Base-by-base conservation (phyloP, 2,329 filamentous ascomycete genomes). In the Falciphora oryzae region DNA sequence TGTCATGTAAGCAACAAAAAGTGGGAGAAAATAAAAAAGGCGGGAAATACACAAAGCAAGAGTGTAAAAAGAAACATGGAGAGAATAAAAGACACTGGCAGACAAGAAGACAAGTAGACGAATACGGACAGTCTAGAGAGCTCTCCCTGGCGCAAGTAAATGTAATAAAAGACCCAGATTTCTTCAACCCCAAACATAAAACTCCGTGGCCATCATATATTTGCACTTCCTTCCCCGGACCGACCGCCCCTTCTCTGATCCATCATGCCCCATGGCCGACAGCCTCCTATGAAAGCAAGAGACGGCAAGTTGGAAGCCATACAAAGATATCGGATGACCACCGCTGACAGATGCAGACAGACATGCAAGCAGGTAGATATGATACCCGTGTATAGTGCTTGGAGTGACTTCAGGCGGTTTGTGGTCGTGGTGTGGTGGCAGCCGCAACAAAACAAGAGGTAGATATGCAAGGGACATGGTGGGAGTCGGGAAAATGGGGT, bases 141-240 rank as follows among this genome's bases (percentile, higher is more conserved):
- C 18, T 53, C 44, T 53, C 44, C 22, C 22, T 11, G 18, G 22
- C 44, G 22, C 44, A 53, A 53, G 35, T 32, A 60, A 59, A 64
- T 32, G 35, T 57, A 57, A 44, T 64, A 59, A 56, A 64, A 27
- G 57, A 27, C 62, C 62, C 62, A 63, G 62, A 64, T 64, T 64
- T 57, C 28, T 35, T 29, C 28, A 63, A 61, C 14, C 44, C 57
- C 59, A 38, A 38, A 60, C 53, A 32, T 25, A 18, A 65, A 60
- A 65, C 64, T 65, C 64, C 64, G 57, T 57, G 57, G 27, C 44
- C 44, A 28, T 58, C 57, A 35, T 58, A 65, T 62, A 65, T 62
- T 59, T 65, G 64, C 63, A 57, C 57, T 14, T n/a, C 57, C 32
- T 11, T 57, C 57, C 38, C 53, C 53, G 58, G 62, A 38, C 14